Base-by-base conservation (phyloP, 1,139 yeast genomes). In the Meyerozyma guilliermondii region DNA sequence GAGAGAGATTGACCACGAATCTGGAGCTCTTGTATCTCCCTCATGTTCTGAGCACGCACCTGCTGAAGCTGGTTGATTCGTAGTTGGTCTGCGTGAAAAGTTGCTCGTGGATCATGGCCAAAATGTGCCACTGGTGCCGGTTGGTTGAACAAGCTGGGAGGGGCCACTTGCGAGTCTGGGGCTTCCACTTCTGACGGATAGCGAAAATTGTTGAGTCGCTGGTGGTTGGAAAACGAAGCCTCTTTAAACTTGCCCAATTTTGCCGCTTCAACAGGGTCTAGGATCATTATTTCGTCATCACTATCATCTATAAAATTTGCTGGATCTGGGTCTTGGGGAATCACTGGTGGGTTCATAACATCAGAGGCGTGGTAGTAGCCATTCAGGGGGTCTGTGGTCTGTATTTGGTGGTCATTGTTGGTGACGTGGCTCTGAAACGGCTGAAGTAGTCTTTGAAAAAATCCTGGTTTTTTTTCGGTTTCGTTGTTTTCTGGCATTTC, bases 91-190 rank as follows among this genome's bases (percentile, higher is more conserved):
- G 43, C 41, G 1, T 33, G 36, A 16, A 13, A 9, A 8, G 26
- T 18, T 29, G 41, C 23, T 24, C 41, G 35, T 23, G 24, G 39
- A 27, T 31, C 47, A 28, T 46, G 53, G 2, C 56, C 46, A 10
- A 51, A 53, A 35, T 66, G 71, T 10, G 60, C 58, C 0, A 65
- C 68, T 1, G 71, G 70, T 0, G 62, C 69, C 0, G 74, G 73
- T 30, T 50, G 49, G 43, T 67, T 65, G 46, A 46, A 62, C 18
- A 11, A 26, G 2, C 41, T 36, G n/a, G 36, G 27, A 31, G 22
- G n/a, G 18, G 37, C 17, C 31, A 14, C 14, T 26, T 24, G 24
- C 41, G 13, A 39, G 45, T n/a, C 17, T 34, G 18, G 40, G 18
- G 7, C 33, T 10, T 18, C 14, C 16, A 29, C 33, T 14, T 29